Evolutionary conservation across 1,139 yeast genomes (phyloP).

Genomic region (Chernovozyma aurita): DNA sequence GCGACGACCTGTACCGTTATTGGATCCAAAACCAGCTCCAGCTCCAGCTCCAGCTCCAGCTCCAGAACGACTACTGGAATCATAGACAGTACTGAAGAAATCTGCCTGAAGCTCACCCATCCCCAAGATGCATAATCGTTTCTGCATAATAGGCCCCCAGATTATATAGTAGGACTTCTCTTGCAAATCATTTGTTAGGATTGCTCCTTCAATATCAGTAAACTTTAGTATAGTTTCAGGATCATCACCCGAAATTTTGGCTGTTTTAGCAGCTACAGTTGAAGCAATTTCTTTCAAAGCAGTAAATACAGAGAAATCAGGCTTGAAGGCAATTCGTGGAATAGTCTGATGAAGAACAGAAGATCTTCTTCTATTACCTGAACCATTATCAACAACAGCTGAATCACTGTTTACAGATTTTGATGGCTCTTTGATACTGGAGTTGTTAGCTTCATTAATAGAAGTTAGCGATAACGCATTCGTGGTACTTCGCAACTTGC

Average conservation of each 20-base stretch:
- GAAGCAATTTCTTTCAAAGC: background rate
- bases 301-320: slow-evolving; percentile 13
- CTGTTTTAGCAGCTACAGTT: background rate
- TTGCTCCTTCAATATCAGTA: slow-evolving; percentile 32
- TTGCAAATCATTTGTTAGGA: slow-evolving; percentile 37
- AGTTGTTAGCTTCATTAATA: slow-evolving; percentile 7
- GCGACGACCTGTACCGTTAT: slow-evolving; percentile 18
- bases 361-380: slow-evolving; percentile 19
- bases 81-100: slow-evolving; percentile 10
- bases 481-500: slow-evolving; percentile 19
- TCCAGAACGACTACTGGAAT: slow-evolving; percentile 10
- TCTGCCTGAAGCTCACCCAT: slow-evolving; percentile 36
- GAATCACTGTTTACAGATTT: background rate
- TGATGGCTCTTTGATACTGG: background rate
- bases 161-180: slow-evolving; percentile 32
- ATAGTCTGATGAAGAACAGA: slow-evolving; percentile 21
- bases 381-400: no score
- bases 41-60: slow-evolving; percentile 13
- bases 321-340: slow-evolving; percentile 34
- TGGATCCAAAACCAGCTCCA: slow-evolving; percentile 11
- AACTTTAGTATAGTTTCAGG: slow-evolving; percentile 9
- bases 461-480: slow-evolving; percentile 18
- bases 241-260: background rate
- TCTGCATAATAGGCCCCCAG: slow-evolving; percentile 25
- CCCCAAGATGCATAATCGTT: slow-evolving; percentile 22